Percentiles rank a stretch among this genome's conserved stretches.
Conservation (phyloP, 805 yeast species). For the Maudiozyma saulgeensis region DNA sequence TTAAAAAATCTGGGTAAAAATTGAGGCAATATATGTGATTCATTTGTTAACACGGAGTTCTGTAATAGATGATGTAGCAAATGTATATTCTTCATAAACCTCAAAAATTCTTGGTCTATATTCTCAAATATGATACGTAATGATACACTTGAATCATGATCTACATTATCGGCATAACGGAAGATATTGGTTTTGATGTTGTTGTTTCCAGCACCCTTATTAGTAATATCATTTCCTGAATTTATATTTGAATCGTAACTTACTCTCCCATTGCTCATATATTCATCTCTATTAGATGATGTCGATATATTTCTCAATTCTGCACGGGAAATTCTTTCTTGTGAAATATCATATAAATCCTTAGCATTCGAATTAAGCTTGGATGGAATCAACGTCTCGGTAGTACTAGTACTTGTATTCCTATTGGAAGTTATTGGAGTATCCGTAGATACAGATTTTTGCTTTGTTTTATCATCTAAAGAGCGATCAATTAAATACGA, state of each 20-base stretch:
- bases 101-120: constrained; percentile 24
- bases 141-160: constrained; percentile 1
- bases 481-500: background rate
- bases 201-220: background rate
- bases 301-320: constrained; percentile 1
- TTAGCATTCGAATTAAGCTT: background rate
- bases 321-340: background rate
- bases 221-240: background rate
- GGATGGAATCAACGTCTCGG: constrained; percentile 8
- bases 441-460: background rate
- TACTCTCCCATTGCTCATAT: background rate
- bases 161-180: background rate
- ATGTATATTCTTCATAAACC: constrained; percentile 23
- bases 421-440: constrained; percentile 1
- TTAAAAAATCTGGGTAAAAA: constrained; percentile 59
- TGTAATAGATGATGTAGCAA: constrained; percentile 23
- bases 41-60: constrained; percentile 13
- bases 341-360: constrained; percentile 1
- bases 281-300: background rate
- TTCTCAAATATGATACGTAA: constrained; percentile 7
- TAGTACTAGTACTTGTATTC: constrained; percentile 14
- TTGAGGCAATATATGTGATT: constrained; percentile 40
- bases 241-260: background rate
- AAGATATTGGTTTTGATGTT: background rate
- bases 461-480: background rate